Evolutionary conservation across 2,329 filamentous ascomycete species (phyloP).

Genomic region (Diaporthe helianthi): DNA sequence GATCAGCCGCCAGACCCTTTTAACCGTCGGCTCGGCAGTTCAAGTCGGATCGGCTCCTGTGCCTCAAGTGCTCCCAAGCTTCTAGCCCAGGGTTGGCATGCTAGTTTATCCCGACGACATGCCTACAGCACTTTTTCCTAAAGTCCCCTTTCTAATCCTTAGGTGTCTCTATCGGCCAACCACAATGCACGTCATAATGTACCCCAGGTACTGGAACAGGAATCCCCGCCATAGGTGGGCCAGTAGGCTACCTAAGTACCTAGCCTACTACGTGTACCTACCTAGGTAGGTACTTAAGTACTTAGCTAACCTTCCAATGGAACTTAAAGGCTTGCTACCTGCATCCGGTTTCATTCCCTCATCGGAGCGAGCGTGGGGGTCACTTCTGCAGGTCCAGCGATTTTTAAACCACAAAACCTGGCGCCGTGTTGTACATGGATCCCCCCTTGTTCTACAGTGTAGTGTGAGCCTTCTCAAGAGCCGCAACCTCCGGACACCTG

Average conservation of each 20-base stretch:
- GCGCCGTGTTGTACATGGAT: conserved; percentile 17
- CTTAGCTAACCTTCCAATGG: no score
- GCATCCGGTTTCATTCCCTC: conserved; percentile 8
- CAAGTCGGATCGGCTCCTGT: conserved; percentile 18
- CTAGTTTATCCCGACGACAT: conserved; percentile 19
- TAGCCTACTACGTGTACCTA: no score
- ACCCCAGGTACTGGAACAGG: background rate
- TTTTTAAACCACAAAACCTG: conserved; percentile 6
- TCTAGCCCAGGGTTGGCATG: conserved; percentile 14
- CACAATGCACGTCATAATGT: background rate
- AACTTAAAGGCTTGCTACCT: background rate
- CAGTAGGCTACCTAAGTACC: no score
- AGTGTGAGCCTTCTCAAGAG: no score
- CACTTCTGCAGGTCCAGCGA: background rate
- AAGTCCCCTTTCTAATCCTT: background rate
- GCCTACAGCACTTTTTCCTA: background rate
- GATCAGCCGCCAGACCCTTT: conserved; percentile 4
- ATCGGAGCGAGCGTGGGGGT: conserved; percentile 20
- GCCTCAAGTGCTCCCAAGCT: conserved; percentile 2
- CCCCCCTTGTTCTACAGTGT: background rate
- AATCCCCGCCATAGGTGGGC: background rate
- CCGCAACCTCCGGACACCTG: background rate
- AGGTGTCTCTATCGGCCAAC: no score
- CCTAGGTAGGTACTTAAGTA: no score
- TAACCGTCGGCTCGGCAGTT: conserved; percentile 23